These are phyloP conservation scores for Hygrophoropsis aurantiaca DNA, from an alignment of 768 basidiomycete species.

Conservation along the genomic window DNA sequence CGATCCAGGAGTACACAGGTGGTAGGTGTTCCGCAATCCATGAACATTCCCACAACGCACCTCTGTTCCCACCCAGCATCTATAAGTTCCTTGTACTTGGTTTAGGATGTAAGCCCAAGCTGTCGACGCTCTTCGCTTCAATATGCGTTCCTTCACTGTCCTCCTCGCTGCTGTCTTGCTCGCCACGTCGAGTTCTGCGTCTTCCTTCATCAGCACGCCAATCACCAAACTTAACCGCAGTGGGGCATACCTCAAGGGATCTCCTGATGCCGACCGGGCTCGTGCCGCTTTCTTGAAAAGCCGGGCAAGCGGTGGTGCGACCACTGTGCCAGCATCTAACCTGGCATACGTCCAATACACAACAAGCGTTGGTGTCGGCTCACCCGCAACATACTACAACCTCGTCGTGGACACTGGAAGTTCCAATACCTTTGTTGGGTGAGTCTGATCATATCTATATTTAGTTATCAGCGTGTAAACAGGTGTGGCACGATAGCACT, in stretches of 20 bases:
- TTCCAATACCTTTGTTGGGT: slow-evolving; percentile 31
- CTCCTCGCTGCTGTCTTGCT: slow-evolving; percentile 7
- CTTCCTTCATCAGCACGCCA: slow-evolving; percentile 4
- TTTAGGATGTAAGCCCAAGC: no score
- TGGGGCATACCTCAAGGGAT: slow-evolving; percentile 15
- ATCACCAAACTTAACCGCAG: slow-evolving; percentile 12
- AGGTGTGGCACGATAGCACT: slow-evolving; percentile 12
- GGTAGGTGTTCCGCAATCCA: no score
- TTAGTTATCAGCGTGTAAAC: not conserved
- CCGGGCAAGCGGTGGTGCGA: slow-evolving; percentile 3
- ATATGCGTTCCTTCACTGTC: slow-evolving; percentile 12
- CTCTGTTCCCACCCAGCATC: no score
- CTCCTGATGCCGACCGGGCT: slow-evolving; percentile 15
- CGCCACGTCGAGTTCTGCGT: slow-evolving; percentile 7
- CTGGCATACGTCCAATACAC: slow-evolving; percentile 16
- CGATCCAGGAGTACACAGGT: no score
- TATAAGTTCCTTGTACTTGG: no score
- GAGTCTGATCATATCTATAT: not conserved
- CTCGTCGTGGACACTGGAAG: slow-evolving; percentile 32
- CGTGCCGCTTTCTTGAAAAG: slow-evolving; percentile 11
- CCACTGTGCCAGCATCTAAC: slow-evolving; percentile 15
- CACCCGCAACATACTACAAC: slow-evolving; percentile 25
- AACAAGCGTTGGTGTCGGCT: slow-evolving; percentile 23
- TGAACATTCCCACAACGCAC: no score
- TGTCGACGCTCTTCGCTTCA: no score